Evolutionary conservation across 2,329 filamentous ascomycete genomes (phyloP), one percentile per base, ranked within the genome.

Genomic region (Colletotrichum liaoningense): DNA sequence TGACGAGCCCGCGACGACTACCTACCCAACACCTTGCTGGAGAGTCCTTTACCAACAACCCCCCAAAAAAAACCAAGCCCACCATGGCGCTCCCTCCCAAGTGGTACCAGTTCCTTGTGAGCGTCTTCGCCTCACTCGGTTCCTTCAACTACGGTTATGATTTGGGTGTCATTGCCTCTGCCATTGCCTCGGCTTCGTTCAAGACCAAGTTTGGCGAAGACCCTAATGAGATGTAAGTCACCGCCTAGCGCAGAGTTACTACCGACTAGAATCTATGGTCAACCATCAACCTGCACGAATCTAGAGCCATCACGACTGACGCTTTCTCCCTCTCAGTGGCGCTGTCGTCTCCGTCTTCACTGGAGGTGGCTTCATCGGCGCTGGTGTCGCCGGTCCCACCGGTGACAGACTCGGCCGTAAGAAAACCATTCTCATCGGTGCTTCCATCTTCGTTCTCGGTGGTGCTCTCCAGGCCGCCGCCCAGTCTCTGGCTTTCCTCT

Each of bases 281-380:
- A 35, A 35, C 19, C 19, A 9, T 49, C 42, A 22, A 9, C 19
- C 42, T 49, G 8, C 8, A 8, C 7, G 19, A 22, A 11, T 2
- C 19, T 7, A 42, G 22, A 33, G 4, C 12, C 16, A 52, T 11
- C 38, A 19, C n/a, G 42, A 22, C 60, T 63, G 28, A 24, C 28
- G 8, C 30, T 9, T 63, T 22, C 58, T 9, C 30, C 9, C 62
- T 22, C 56, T 49, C 60, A 92, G 88, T 49, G 93, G 93, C 66
- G 89, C 93, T 4, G 92, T 95, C 0, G 93, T 95, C 19, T 93
- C 93, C 1, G 87, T 95, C 72, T 95, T 96, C 81, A 96, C 94
- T 0, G 92, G 93, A 49, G 88, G 88, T n/a, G 93, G 93, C 26
- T 94, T 94, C 83, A 88, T 93, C 75, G 93, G 93, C 9, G 91